Percentiles rank a stretch among this genome's conserved stretches.
Conservation (phyloP, 305 asterid genomes). For the Solanum hybrid region DNA sequence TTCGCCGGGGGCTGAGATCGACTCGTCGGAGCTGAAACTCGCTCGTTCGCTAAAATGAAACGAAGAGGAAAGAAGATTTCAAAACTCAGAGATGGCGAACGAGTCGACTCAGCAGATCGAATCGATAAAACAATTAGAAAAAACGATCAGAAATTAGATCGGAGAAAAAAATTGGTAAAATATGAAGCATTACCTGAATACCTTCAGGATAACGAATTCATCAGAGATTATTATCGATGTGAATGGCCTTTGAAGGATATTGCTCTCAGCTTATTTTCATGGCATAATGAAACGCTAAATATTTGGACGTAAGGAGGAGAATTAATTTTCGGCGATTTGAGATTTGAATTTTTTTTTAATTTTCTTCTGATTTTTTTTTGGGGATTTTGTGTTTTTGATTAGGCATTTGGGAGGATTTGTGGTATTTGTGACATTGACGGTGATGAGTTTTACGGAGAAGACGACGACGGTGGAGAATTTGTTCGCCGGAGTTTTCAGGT, state of each 20-base stretch:
- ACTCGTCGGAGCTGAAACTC: not conserved
- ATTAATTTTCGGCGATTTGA: not conserved
- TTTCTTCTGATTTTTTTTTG: not conserved
- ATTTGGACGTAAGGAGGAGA: slow-evolving; percentile 67
- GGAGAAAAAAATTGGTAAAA: slow-evolving; percentile 30
- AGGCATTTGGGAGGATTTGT: slow-evolving; percentile 74
- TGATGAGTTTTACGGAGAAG: slow-evolving; percentile 46
- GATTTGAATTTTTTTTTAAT: not conserved
- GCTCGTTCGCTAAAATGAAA: not conserved
- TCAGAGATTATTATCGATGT: slow-evolving; percentile 64
- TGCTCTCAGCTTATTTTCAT: slow-evolving; percentile 51
- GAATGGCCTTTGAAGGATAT: slow-evolving; percentile 77
- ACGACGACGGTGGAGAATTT: slow-evolving; percentile 25
- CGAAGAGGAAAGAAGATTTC: slow-evolving; percentile 3
- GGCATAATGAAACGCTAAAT: slow-evolving; percentile 81
- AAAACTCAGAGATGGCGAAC: not conserved
- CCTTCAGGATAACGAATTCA: slow-evolving; percentile 72
- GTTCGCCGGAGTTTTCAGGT: slow-evolving; percentile 27
- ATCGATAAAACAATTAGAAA: not conserved
- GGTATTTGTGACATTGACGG: slow-evolving; percentile 45
- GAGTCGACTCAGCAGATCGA: slow-evolving; percentile 4
- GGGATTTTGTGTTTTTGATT: not conserved
- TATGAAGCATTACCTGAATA: slow-evolving; percentile 72
- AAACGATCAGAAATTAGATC: not conserved
- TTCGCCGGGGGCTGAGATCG: slow-evolving; percentile 1